Conservation (phyloP, 139 green algal species). For the Volvox africanus region DNA sequence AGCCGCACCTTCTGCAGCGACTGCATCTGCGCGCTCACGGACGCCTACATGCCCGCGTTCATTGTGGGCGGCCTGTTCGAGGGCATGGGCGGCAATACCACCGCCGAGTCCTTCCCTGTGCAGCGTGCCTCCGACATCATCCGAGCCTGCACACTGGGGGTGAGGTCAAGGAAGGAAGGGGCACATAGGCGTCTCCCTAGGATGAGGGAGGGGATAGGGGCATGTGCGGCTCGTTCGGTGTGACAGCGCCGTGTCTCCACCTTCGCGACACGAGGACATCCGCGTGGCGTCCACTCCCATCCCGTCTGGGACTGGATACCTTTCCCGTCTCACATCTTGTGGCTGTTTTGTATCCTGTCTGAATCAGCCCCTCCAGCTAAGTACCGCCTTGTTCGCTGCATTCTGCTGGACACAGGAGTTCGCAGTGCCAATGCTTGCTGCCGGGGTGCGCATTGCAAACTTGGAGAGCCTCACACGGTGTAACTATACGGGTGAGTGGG, state of each 20-base stretch:
- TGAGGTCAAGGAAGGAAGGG: background rate
- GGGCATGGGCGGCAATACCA: background rate
- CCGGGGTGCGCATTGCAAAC: conserved; percentile 20
- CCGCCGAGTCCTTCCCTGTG: conserved; percentile 14
- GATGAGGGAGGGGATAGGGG: too few relatives aligned
- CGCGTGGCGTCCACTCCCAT: background rate
- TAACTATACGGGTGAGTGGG: conserved; percentile 11
- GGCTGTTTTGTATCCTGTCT: background rate
- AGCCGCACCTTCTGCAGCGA: conserved; percentile 3
- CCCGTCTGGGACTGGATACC: background rate
- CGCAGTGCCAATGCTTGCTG: conserved; percentile 24
- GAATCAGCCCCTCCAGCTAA: background rate
- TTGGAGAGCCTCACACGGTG: conserved; percentile 17
- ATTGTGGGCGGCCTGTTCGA: conserved; percentile 29
- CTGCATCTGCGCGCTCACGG: conserved; percentile 45
- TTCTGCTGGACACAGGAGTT: conserved; percentile 14
- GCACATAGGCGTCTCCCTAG: too few relatives aligned
- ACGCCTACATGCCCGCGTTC: conserved; percentile 45
- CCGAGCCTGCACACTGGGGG: conserved; percentile 38
- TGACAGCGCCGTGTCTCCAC: background rate
- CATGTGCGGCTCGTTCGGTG: too few relatives aligned
- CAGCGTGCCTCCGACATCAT: conserved; percentile 27
- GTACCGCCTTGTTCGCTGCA: background rate
- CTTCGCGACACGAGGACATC: too few relatives aligned
- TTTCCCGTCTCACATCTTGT: background rate